Evolutionary conservation across 352 stramenopile species (phyloP), one percentile per base, ranked within the genome.

Genomic region (Lagenidium giganteum): DNA sequence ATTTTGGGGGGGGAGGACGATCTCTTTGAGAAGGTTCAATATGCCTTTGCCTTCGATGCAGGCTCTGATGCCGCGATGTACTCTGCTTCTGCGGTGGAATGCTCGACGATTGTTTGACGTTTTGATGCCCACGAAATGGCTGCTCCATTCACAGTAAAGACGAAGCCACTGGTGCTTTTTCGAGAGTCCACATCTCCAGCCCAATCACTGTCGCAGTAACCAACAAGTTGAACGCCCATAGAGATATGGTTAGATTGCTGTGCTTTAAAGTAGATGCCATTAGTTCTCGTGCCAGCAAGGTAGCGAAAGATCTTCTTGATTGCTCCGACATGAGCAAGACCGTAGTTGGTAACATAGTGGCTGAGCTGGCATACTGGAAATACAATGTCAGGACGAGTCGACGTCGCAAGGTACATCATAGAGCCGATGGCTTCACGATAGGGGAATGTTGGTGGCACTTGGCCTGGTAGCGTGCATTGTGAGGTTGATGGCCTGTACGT

Each of bases 191-290:
- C 24, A 17, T 54, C 51, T 27, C 45, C 46, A 8, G 44, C 44
- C 44, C 44, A 60, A 30, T 54, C 44, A 2, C 37, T 44, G 29
- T 54, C 51, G 8, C 25, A 47, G n/a, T n/a, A n/a, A n/a, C n/a
- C n/a, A n/a, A n/a, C n/a, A n/a, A n/a, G n/a, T n/a, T n/a, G n/a
- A n/a, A n/a, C n/a, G n/a, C n/a, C n/a, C n/a, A n/a, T n/a, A n/a
- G n/a, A n/a, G n/a, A n/a, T n/a, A n/a, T n/a, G n/a, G n/a, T n/a
- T n/a, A n/a, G n/a, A n/a, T n/a, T n/a, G n/a, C n/a, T n/a, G n/a
- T n/a, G n/a, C n/a, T n/a, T n/a, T n/a, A n/a, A n/a, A n/a, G n/a
- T n/a, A n/a, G n/a, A n/a, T n/a, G n/a, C n/a, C n/a, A n/a, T n/a
- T n/a, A n/a, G n/a, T n/a, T n/a, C n/a, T n/a, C n/a, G n/a, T 29